phyloP scores from a whole-genome alignment of 1,284 basidiomycete species.

The Rhizopogon hawkerae region DNA sequence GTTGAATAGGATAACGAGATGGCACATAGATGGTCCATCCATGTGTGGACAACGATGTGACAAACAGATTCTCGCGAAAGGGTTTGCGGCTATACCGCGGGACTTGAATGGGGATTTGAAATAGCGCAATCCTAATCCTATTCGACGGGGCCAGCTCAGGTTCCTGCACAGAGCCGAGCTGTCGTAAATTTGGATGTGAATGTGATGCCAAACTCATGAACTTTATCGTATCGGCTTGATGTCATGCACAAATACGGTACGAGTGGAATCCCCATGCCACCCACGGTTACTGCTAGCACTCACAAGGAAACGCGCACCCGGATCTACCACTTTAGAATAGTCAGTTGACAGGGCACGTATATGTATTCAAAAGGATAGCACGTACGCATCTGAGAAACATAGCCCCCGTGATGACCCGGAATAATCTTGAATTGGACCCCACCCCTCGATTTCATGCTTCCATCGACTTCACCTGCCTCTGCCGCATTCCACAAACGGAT shows the following conservation, averaged over 20 bases:
- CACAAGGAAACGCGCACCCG: conserved; percentile 77
- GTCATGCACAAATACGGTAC: conserved; percentile 85
- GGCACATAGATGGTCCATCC: conserved; percentile 16
- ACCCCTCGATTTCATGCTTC: conserved; percentile 46
- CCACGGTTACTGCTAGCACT: conserved; percentile 92
- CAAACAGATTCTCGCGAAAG: conserved; percentile 7
- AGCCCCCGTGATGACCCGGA: conserved; percentile 92
- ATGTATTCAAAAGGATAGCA: conserved; percentile 12
- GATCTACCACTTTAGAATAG: conserved; percentile 68
- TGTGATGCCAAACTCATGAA: conserved; percentile 11
- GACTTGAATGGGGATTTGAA: conserved; percentile 27
- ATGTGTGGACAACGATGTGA: conserved; percentile 14
- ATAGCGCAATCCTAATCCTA: conserved; percentile 25
- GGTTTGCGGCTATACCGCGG: conserved; percentile 27
- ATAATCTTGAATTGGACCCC: conserved; percentile 90
- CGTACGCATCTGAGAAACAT: conserved; percentile 83
- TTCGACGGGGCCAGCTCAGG: conserved; percentile 3
- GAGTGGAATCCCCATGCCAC: conserved; percentile 87
- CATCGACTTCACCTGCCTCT: conserved; percentile 63
- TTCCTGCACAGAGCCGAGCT: conserved; percentile 5
- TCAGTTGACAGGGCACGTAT: conserved; percentile 14
- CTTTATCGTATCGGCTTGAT: conserved; percentile 45
- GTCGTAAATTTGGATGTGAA: conserved; percentile 19
- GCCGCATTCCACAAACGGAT: conserved; percentile 90
- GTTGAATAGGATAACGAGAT: conserved; percentile 27